Base-by-base conservation (phyloP, 2,329 filamentous ascomycete genomes). In the Ascocoryne sarcoides region DNA sequence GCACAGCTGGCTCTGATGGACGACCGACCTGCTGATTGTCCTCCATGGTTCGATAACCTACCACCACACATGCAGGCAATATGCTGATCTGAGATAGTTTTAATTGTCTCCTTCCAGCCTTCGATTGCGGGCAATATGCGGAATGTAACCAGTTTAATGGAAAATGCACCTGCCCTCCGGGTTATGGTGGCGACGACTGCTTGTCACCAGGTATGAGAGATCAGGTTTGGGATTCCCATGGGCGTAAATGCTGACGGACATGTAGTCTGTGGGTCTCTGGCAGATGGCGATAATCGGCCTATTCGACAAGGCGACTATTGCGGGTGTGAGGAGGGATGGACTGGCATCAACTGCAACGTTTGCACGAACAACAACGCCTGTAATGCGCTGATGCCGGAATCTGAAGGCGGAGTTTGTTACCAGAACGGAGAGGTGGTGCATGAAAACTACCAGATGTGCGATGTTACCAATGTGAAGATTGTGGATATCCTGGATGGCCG, bases 281-380 rank as follows among this genome's bases (percentile, higher is more conserved):
- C 84, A 29, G 82, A 87, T 54, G 89, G 88, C 49, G 73, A 74
- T 51, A 79, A 96, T 55, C 76, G 92, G 52, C 76, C 81, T 16
- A 80, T 85, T 59, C 77, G 92, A 58, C 67, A 77, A 38, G 79
- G 76, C 47, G 71, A 79, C 43, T 67, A 70, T 30, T 98, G 92
- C 65, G 68, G 87, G 31, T 98, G 92, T 62, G 83, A 89, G 58
- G 84, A 94, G 28, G 92, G 92, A 41, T 98, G 92, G 92, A 76
- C 76, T 30, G 92, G 92, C 48, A 90, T 98, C 66, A 98, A 98
- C 69, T 98, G 92, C 75, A 98, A 92, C 56, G 86, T 98, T 42
- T 98, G 92, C 65, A 79, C 82, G 45, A 78, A 79, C 3, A 73
- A 96, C 60, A 69, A 82, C 51, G 89, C 84, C 12, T 98, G 92